These are phyloP conservation scores for Zygotorulaspora mrakii DNA, from an alignment of 1,139 yeast genomes.

Conservation along the genomic window DNA sequence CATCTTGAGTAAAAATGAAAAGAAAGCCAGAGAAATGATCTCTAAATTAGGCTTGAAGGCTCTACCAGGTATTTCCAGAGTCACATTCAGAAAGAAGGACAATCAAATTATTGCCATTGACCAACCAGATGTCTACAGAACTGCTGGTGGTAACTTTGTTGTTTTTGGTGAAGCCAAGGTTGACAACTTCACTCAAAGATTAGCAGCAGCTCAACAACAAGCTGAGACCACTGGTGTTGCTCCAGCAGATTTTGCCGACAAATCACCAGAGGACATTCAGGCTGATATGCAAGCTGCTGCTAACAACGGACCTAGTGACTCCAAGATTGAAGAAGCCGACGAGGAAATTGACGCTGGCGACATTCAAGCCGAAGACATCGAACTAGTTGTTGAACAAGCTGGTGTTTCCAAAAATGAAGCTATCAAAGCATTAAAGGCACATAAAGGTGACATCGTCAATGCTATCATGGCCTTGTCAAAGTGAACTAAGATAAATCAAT, in stretches of 20 bases:
- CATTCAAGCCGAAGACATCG: slow-evolving; percentile 71
- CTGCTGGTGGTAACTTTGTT: slow-evolving; percentile 90
- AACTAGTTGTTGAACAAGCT: slow-evolving; percentile 84
- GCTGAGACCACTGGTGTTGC: slow-evolving; percentile 43
- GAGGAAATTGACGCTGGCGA: slow-evolving; percentile 80
- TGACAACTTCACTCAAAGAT: slow-evolving; percentile 83
- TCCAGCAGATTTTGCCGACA: slow-evolving; percentile 37
- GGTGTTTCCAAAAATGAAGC: slow-evolving; percentile 86
- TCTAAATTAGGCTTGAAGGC: slow-evolving; percentile 87
- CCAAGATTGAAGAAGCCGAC: slow-evolving; percentile 47
- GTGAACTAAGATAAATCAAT: slow-evolving; percentile 22
- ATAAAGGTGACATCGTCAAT: slow-evolving; percentile 92
- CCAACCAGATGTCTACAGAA: slow-evolving; percentile 91
- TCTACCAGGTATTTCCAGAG: slow-evolving; percentile 91
- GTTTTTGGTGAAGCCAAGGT: slow-evolving; percentile 98
- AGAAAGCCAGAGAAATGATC: slow-evolving; percentile 92
- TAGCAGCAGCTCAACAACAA: slow-evolving; percentile 68
- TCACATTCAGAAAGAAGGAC: slow-evolving; percentile 92
- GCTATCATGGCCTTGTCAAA: slow-evolving; percentile 85
- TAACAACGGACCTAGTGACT: slow-evolving; percentile 37
- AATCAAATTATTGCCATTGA: slow-evolving; percentile 91
- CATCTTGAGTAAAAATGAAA: slow-evolving; percentile 84
- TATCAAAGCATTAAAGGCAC: slow-evolving; percentile 80
- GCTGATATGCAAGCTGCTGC: slow-evolving; percentile 88
- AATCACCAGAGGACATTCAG: slow-evolving; percentile 53